Evolutionary conservation across 371 early-diverging fungal genomes (phyloP), one percentile per base, ranked within the genome.

Genomic region (Circinella umbellata): DNA sequence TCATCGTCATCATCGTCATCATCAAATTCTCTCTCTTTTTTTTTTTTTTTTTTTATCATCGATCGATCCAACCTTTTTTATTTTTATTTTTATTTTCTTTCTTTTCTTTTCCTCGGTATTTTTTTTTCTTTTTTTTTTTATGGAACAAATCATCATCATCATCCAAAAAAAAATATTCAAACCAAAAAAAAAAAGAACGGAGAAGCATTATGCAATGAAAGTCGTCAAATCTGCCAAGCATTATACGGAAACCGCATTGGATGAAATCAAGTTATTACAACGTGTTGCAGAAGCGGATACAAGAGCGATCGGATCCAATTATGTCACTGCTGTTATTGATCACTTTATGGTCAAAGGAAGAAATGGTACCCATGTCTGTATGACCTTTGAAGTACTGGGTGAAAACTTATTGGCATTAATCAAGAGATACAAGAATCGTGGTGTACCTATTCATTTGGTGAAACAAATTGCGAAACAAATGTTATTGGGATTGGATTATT

Each of bases 311-410:
- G 90, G 92, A n/a, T 75, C 92, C 9, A 74, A 84, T 57, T 87
- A 86, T 71, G 93, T 96, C 5, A 95, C 96, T 1, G 89, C 93
- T 69, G 86, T 99, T 53, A 80, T 91, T 34, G 98, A 98, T 80
- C 90, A 92, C 75, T 99, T 98, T 80, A 88, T 86, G 80, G 90
- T 94, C 70, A 74, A 85, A 5, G 99, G 99, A 0, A 95, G 95
- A 1, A 91, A 98, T 73, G 99, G 99, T 8, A 77, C 85, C 8
- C 98, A 98, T 75, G 92, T 99, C 17, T 93, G 94, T 78, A 99
- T 99, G 98, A 95, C 96, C 0, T 97, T 98, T 80, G 98, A 99
- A 76, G 97, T 98, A 0, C 82, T 98, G 38, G 99, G 99, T 36
- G 97, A 96, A 71, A 99, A 98, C 69, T 81, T 99, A 47, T 74